A percentile compares a stretch with the other conserved stretches of the same genome.
Evolutionary conservation across 2,329 filamentous ascomycete species (phyloP).

Genomic region (Nemania sp.): DNA sequence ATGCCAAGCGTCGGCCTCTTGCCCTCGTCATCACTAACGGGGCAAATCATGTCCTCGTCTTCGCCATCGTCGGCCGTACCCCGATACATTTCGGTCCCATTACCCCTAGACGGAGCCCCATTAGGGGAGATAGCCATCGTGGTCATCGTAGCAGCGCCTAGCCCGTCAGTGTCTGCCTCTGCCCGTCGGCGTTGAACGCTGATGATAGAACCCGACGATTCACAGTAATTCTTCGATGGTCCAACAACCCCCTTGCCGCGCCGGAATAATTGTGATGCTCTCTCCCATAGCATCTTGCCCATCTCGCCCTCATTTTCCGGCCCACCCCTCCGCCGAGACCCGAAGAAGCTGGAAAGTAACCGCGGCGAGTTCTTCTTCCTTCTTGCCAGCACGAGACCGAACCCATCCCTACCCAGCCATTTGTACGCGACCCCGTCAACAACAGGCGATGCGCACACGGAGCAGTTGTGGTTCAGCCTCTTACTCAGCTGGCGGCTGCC

Average conservation of each 20-base stretch:
- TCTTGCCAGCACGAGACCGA: constrained; percentile 21
- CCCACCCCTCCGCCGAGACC: background rate
- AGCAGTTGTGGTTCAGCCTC: constrained; percentile 15
- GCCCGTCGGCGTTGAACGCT: background rate
- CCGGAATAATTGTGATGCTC: constrained; percentile 9
- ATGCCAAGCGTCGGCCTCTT: constrained; percentile 21
- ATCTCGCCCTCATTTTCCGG: background rate
- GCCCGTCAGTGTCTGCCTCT: background rate
- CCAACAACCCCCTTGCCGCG: background rate
- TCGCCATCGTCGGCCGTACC: background rate
- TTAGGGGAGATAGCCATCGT: background rate
- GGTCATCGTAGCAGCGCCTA: background rate
- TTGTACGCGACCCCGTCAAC: constrained; percentile 26
- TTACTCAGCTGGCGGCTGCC: background rate
- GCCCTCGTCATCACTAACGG: constrained; percentile 14
- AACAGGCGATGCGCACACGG: constrained; percentile 24
- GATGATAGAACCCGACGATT: background rate
- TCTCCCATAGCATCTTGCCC: constrained; percentile 10
- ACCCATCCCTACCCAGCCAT: constrained; percentile 19
- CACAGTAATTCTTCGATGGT: background rate
- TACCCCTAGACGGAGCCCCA: background rate
- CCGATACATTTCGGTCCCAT: constrained; percentile 26
- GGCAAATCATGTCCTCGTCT: background rate
- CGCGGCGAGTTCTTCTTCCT: constrained; percentile 2
- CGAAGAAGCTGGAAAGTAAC: background rate